Base-by-base conservation (phyloP, 2,329 filamentous ascomycete genomes). In the Xylariaceae sp. region DNA sequence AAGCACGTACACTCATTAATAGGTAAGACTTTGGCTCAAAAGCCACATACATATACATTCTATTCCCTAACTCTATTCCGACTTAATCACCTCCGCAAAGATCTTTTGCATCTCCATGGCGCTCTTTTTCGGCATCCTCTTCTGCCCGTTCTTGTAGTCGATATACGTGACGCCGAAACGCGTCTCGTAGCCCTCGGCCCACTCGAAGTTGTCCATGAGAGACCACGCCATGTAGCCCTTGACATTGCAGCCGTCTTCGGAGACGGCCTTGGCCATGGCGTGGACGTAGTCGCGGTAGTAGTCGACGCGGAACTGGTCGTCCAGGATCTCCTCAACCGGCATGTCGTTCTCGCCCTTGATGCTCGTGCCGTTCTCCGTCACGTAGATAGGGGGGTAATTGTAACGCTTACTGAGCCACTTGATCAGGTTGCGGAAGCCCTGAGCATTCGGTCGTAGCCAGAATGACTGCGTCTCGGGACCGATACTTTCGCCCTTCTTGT, bases 151-250 rank as follows among this genome's bases (percentile, higher is more conserved):
- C 64, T 82, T 75, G 70, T 94, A 95, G 72, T 95, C 89, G 50
- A 95, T 89, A 68, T 80, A 94, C 5, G 86, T 89, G 54, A 91
- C 88, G 30, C 89, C 89, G 65, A 95, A 95, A 41, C 89, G 80
- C 43, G 89, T 94, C 74, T 89, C 85, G 67, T 92, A 95, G 8
- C 89, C 89, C 70, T 95, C 89, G n/a, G 89, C 88, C 88, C 88
- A 92, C 72, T 92, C 89, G 65, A 92, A 92, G 75, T 92, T 92
- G 72, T 95, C 90, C 80, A 95, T 82, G 60, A 95, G 78, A 69
- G 86, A 90, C 89, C 90, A 95, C 12, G 87, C 89, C 76, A 92
- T 83, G 72, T 94, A 95, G 3, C 85, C 89, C 62, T 80, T 78
- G 52, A 92, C 86, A 65, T 92, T 80, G 47, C 91, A 88, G n/a